Base-by-base conservation (phyloP, 345 rosid species). In the Acer saccharum region DNA sequence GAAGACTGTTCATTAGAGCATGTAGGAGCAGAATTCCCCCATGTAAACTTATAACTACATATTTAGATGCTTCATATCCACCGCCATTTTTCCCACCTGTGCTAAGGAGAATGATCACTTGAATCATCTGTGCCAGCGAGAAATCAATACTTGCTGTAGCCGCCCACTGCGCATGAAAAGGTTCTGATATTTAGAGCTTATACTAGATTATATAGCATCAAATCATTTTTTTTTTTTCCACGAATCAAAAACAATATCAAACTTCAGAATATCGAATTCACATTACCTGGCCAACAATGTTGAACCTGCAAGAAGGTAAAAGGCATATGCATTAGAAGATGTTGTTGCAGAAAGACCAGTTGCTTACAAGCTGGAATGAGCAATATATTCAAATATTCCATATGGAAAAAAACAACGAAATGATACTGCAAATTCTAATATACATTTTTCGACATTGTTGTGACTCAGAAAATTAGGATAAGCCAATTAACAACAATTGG, bases 81-180 rank as follows among this genome's bases (percentile, higher is more conserved):
- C 98, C 98, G 29, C 97, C 99, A 76, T 91, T 95, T 86, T 88
- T 90, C 16, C 98, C 99, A 12, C 97, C 99, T 1, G 98, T 93
- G 83, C 95, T 88, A 43, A 95, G 98, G 65, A 93, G 98, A 60
- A 92, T 85, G 48, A 91, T 91, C 79, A 91, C 95, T 81, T 85
- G 86, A 81, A 89, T 83, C 85, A 91, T 70, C 81, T 87, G 89
- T 25, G 95, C 93, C 41, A 89, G 89, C 6, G 95, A 89, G 79
- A 72, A 91, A 81, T 91, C 95, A 29, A 91, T 16, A 75, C 95
- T 91, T 41, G 95, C 71, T 41, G 95, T 91, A 32, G 88, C 91
- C 65, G 98, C 99, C 98, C 97, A 95, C 99, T 95, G 92, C 90
- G 88, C 79, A 79, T 43, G 23, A 72, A 75, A 81, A 25, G 4